Base-by-base conservation (phyloP, 2,329 filamentous ascomycete genomes). In the Colletotrichum orchidophilum region DNA sequence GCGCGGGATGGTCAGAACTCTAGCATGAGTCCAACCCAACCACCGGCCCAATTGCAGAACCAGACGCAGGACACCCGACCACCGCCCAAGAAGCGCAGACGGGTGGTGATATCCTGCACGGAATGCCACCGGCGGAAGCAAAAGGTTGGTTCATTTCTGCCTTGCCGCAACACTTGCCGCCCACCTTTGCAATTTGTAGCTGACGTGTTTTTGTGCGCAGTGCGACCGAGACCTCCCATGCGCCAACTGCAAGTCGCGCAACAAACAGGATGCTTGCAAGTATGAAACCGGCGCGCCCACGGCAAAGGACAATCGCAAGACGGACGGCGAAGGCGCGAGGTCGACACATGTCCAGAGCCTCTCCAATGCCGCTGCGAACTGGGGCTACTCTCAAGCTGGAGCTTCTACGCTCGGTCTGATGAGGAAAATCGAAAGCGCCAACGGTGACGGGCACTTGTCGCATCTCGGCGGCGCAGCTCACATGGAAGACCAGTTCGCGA, bases 71-170 rank as follows among this genome's bases (percentile, higher is more conserved):
- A 69, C 27, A 64, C 42, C 33, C 81, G 79, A 72, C 81, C 79
- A 50, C 84, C 85, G 21, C 83, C 85, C 5, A 84, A 87, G 66
- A 91, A 91, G 79, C 83, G 90, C 74, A 85, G 87, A 75, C 84
- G 90, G 49, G 83, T 89, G 52, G 88, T 91, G 54, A 89, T 91
- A 68, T 91, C 88, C 8, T 92, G 90, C 75, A 89, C 86, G 12
- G 89, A 92, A 76, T 92, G 90, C 74, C 90, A 91, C 78, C 83
- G 89, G 72, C 84, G 90, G 71, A 92, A 92, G 76, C 88, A 90
- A 76, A 89, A 89, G 83, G 87, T 64, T 66, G 53, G 26, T 64
- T 42, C 27, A 5, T 35, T 35, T 21, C 24, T 21, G 39, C 62
- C 29, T 26, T 64, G 31, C 59, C 62, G 7, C 62, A 29, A n/a